These are phyloP conservation scores for Austroboletus eburneus DNA, from an alignment of 768 basidiomycete genomes.

Conservation along the genomic window DNA sequence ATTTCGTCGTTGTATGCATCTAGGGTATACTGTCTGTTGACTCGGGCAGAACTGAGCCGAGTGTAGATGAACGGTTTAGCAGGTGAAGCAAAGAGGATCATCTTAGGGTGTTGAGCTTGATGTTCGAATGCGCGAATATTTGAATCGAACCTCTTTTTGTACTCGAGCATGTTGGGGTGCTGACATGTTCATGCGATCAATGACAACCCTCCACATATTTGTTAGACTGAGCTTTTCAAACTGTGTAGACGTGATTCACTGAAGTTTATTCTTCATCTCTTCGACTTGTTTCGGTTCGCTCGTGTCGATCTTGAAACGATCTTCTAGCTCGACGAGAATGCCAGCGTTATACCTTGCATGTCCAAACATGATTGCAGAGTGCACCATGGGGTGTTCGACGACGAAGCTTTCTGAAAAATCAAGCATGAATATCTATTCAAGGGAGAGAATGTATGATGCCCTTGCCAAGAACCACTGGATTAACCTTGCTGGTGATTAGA, in stretches of 20 bases:
- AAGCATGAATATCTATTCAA: neutral
- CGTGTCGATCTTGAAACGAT: constrained; percentile 7
- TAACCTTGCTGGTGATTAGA: constrained; percentile 12
- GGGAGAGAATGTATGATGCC: neutral
- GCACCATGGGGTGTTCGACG: constrained; percentile 12
- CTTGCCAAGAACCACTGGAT: constrained; percentile 17
- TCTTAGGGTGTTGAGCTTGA: constrained; percentile 1
- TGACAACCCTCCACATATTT: constrained; percentile 1
- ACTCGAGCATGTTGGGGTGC: constrained; percentile 20
- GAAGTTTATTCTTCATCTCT: constrained; percentile 12
- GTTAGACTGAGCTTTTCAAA: constrained; percentile 1
- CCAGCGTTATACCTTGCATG: constrained; percentile 18
- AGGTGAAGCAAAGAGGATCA: constrained; percentile 12
- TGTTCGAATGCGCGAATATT: neutral
- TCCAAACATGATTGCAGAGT: constrained; percentile 20
- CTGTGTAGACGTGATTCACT: constrained; percentile 1
- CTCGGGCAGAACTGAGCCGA: neutral
- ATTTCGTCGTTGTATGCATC: constrained; percentile 10
- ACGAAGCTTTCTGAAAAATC: constrained; percentile 11
- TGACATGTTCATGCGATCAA: constrained; percentile 20
- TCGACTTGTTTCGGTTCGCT: constrained; percentile 8
- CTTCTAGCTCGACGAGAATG: constrained; percentile 13
- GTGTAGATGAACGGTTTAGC: constrained; percentile 12
- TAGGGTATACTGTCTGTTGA: constrained; percentile 13
- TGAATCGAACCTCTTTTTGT: constrained; percentile 16